These are phyloP conservation scores for Kluyveromyces lactis DNA, from an alignment of 805 yeast species.

Conservation along the genomic window DNA sequence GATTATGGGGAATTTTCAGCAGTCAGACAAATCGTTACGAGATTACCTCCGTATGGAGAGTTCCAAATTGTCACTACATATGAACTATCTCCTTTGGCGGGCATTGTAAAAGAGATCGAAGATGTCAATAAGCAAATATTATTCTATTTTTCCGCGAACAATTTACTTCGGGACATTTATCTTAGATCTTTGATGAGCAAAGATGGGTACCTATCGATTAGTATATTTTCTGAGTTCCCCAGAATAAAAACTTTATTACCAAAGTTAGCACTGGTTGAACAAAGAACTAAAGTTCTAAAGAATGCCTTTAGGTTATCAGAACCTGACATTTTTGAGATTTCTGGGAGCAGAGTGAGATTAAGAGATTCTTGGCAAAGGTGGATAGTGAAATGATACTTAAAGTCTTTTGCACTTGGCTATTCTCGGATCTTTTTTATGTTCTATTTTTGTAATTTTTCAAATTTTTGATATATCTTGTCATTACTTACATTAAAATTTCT, in stretches of 20 bases:
- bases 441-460: too few species aligned
- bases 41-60: neutral
- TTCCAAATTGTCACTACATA: neutral
- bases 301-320: neutral
- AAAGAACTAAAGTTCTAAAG: conserved; percentile 1
- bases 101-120: conserved; percentile 1
- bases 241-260: conserved; percentile 1
- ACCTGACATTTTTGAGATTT: conserved; percentile 3
- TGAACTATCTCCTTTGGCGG: conserved; percentile 2
- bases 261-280: neutral
- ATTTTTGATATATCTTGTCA: too few species aligned
- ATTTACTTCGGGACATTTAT: conserved; percentile 1
- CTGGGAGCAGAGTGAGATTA: neutral
- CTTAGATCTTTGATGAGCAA: conserved; percentile 1
- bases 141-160: conserved; percentile 2
- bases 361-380: neutral
- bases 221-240: neutral
- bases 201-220: neutral
- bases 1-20: neutral
- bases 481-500: too few species aligned
- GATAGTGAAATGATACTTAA: neutral
- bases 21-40: neutral
- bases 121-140: conserved; percentile 1
- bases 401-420: too few species aligned
- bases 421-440: too few species aligned